A percentile compares a stretch with the other conserved stretches of the same genome.
Conservation (phyloP, 1,284 basidiomycete species). For the Rhizoctonia solani region DNA sequence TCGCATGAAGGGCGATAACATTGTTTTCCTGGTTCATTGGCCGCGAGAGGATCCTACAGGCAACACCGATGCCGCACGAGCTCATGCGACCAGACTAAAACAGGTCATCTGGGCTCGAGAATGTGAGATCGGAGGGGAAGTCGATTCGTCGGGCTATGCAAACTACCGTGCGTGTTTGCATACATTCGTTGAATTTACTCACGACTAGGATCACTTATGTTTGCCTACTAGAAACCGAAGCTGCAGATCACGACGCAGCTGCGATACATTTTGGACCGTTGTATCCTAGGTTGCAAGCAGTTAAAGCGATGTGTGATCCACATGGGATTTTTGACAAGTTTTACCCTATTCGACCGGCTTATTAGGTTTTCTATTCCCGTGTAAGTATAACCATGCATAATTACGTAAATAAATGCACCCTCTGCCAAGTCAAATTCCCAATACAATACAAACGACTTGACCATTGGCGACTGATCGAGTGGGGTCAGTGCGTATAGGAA, state of each 20-base stretch:
- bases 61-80: constrained; percentile 6
- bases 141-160: constrained; percentile 6
- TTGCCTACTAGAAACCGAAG: constrained; percentile 1
- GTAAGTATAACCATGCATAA: no score
- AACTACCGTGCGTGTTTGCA: constrained; percentile 12
- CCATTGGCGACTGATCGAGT: no score
- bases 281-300: constrained; percentile 9
- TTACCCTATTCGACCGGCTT: constrained; percentile 11
- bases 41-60: background rate
- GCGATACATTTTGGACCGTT: background rate
- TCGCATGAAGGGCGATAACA: constrained; percentile 2
- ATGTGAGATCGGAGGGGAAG: background rate
- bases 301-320: constrained; percentile 6
- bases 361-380: no score
- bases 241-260: constrained; percentile 7
- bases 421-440: no score
- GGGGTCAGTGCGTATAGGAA: no score
- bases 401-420: no score
- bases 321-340: constrained; percentile 28
- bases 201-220: background rate
- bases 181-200: background rate
- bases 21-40: constrained; percentile 19
- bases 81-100: constrained; percentile 5
- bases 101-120: constrained; percentile 12
- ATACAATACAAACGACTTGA: no score